These are phyloP conservation scores for Solanum pennellii DNA, from an alignment of 257 asterid species.

Conservation along the genomic window DNA sequence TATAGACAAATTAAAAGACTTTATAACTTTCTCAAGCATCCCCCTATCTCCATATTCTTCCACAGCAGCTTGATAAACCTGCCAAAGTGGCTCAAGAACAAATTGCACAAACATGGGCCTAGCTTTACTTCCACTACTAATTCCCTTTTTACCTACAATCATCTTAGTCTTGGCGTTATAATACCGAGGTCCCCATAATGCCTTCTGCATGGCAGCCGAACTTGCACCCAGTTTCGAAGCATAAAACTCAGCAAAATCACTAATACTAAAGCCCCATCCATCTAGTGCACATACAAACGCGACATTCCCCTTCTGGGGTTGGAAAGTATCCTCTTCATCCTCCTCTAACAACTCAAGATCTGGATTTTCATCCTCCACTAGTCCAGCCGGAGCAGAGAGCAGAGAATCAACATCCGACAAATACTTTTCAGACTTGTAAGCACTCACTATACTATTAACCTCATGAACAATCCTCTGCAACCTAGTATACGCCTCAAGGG, in stretches of 20 bases:
- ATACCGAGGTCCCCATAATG: conserved; percentile 88
- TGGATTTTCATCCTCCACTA: conserved; percentile 27
- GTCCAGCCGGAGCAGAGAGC: conserved; percentile 45
- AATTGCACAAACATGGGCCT: conserved; percentile 86
- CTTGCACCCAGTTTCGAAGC: conserved; percentile 73
- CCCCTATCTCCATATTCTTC: conserved; percentile 43
- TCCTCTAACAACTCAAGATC: conserved; percentile 63
- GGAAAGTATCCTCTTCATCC: conserved; percentile 89
- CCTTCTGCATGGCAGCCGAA: conserved; percentile 47
- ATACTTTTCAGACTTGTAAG: conserved; percentile 72
- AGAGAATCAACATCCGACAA: conserved; percentile 88
- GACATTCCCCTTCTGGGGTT: conserved; percentile 95
- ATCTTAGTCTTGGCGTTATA: conserved; percentile 51
- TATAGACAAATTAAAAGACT: conserved; percentile 61
- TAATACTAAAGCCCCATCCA: conserved; percentile 86
- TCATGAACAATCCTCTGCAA: conserved; percentile 80
- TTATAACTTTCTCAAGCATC: conserved; percentile 53
- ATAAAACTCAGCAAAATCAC: conserved; percentile 60
- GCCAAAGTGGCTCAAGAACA: conserved; percentile 86
- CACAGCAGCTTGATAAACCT: conserved; percentile 59
- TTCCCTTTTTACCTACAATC: conserved; percentile 73
- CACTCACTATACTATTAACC: conserved; percentile 84
- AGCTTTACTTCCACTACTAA: conserved; percentile 43
- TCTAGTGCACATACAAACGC: conserved; percentile 86
- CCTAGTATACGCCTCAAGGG: conserved; percentile 68